These are phyloP conservation scores for Aspergillus kassunensis DNA, from an alignment of 495 filamentous ascomycete species.

Conservation along the genomic window DNA sequence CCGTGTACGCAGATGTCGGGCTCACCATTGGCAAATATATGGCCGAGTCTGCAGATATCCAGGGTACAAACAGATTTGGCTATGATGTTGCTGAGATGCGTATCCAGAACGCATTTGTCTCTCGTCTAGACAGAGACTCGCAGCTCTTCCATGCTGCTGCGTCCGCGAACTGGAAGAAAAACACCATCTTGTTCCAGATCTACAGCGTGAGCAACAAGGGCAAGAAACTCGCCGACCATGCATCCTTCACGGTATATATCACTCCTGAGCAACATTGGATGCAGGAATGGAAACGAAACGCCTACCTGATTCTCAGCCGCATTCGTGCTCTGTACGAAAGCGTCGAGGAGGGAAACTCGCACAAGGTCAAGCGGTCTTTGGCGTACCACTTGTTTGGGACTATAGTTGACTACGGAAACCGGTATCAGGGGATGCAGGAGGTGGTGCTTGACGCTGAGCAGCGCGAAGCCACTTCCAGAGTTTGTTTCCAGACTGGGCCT, in stretches of 20 bases:
- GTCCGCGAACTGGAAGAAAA: neutral
- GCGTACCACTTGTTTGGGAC: neutral
- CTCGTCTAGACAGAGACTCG: neutral
- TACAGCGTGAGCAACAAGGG: neutral
- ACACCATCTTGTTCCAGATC: neutral
- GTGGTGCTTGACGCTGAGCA: slow-evolving; percentile 29
- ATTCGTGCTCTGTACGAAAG: neutral
- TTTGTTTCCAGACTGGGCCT: slow-evolving; percentile 26
- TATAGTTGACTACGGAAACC: slow-evolving; percentile 38
- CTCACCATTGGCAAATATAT: neutral
- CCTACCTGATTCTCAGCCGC: neutral
- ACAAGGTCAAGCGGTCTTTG: neutral
- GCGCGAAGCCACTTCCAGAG: slow-evolving; percentile 32
- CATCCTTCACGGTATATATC: neutral
- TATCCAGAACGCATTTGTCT: neutral
- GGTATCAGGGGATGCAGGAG: slow-evolving; percentile 56
- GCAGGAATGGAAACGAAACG: neutral
- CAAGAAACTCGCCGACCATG: neutral
- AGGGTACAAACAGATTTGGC: neutral
- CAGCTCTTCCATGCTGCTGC: neutral
- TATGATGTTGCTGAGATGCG: neutral
- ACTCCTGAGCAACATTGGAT: neutral
- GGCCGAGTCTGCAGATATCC: too few species aligned
- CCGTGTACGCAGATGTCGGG: neutral
- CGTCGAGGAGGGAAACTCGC: neutral